Evolutionary conservation across 108 stramenopile species (phyloP).

Genomic region (Conticribra weissflogii): DNA sequence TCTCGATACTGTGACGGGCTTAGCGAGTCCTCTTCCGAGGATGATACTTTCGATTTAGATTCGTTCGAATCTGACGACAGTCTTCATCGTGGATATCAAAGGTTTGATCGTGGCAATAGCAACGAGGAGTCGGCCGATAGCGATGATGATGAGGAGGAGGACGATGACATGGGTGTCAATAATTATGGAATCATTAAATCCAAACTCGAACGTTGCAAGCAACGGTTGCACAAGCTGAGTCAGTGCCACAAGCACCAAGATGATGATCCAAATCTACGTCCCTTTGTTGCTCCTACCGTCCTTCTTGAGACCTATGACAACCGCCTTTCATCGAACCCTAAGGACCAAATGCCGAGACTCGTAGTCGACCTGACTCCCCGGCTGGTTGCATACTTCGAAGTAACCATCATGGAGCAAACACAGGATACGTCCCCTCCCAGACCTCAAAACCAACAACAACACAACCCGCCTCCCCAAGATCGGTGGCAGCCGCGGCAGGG

Average conservation of each 20-base stretch:
- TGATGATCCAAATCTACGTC: constrained; percentile 14
- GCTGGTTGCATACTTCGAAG: constrained; percentile 76
- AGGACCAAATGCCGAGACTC: not conserved
- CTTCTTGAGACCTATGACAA: not conserved
- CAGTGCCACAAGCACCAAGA: not conserved
- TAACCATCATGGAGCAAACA: constrained; percentile 52
- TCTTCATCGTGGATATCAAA: not conserved
- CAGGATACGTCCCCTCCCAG: not conserved
- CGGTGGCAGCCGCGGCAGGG: not conserved
- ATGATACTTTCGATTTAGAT: too few species aligned
- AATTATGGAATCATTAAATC: constrained; percentile 15
- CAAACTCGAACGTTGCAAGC: constrained; percentile 6
- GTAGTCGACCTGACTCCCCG: constrained; percentile 68
- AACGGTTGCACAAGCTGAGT: constrained; percentile 7
- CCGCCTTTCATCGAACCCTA: too few species aligned
- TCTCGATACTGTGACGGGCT: constrained; percentile 7
- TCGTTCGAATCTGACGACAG: not conserved
- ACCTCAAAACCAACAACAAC: not conserved
- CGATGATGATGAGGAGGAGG: constrained; percentile 2
- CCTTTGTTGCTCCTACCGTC: constrained; percentile 62
- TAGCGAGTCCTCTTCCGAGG: not conserved
- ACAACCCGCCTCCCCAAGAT: not conserved
- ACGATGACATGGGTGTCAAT: constrained; percentile 10
- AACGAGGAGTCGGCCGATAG: too few species aligned
- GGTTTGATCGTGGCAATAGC: not conserved